Conservation (phyloP, 108 stramenopile species). For the Pelagomonas calceolata region DNA sequence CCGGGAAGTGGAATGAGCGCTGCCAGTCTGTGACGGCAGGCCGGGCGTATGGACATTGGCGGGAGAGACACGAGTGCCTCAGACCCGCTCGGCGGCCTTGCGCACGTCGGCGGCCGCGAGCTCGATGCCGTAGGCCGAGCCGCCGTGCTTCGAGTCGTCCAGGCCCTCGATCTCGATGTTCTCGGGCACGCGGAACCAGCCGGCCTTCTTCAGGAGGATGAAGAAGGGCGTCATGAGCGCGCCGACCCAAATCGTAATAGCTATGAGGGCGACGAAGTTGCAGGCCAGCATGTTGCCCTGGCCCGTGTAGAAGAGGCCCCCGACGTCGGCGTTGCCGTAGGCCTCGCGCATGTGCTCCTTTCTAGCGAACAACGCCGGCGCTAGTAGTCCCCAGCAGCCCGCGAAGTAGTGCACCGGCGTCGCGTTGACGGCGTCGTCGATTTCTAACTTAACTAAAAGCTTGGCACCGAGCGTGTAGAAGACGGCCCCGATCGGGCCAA, state of each 20-base stretch:
- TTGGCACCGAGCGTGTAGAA: slow-evolving; percentile 52
- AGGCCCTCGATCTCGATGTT: no score
- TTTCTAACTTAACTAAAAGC: slow-evolving; percentile 54
- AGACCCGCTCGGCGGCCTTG: no score
- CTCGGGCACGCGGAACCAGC: no score
- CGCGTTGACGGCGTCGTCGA: slow-evolving; percentile 86
- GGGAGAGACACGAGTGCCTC: no score
- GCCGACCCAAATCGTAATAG: slow-evolving; percentile 68
- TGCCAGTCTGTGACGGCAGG: no score
- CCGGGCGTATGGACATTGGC: no score
- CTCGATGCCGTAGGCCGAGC: no score
- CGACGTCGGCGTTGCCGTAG: slow-evolving; percentile 31
- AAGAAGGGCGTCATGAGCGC: no score
- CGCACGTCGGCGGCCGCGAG: no score
- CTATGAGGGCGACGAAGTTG: slow-evolving; percentile 57
- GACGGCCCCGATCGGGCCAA: slow-evolving; percentile 62
- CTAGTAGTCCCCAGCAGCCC: slow-evolving; percentile 73
- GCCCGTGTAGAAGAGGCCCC: slow-evolving; percentile 10
- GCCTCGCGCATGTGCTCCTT: slow-evolving; percentile 30
- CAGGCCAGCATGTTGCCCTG: slow-evolving; percentile 52
- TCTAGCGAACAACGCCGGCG: slow-evolving; percentile 66
- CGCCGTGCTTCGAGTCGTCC: no score
- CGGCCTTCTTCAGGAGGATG: no score
- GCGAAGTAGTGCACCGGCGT: slow-evolving; percentile 78
- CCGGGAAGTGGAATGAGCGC: no score